Conservation (phyloP, 2,329 filamentous ascomycete species). For the Hymenotorrendiella dingleyae region DNA sequence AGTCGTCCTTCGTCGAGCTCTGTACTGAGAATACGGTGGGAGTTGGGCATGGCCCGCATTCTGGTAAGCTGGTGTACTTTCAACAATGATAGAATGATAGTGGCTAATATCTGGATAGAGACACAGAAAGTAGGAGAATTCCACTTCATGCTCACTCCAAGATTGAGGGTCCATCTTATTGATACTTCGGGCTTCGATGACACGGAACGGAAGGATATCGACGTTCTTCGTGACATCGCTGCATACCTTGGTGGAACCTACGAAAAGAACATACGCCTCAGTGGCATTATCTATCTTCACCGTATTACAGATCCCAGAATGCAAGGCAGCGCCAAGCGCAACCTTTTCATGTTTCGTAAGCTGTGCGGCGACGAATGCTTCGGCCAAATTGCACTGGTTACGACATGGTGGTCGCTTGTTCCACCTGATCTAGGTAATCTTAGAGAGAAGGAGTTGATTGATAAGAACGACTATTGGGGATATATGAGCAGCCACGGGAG, state of each 20-base stretch:
- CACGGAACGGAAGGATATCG: background rate
- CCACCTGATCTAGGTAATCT: background rate
- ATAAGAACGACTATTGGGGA: background rate
- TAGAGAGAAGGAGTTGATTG: background rate
- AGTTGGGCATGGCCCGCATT: too few relatives aligned
- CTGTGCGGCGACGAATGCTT: background rate
- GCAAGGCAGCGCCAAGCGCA: background rate
- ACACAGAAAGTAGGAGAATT: too few relatives aligned
- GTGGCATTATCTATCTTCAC: constrained; percentile 6
- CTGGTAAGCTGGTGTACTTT: too few relatives aligned
- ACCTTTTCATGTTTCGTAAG: background rate
- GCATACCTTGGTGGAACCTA: background rate
- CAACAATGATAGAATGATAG: too few relatives aligned
- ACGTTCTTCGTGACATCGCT: constrained; percentile 3
- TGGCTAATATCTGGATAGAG: too few relatives aligned
- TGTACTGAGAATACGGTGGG: too few relatives aligned
- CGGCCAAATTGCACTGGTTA: background rate
- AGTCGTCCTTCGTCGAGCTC: too few relatives aligned
- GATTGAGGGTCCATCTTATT: background rate
- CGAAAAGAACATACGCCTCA: background rate
- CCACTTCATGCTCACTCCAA: too few relatives aligned
- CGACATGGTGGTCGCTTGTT: background rate
- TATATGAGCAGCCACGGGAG: background rate
- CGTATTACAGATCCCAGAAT: constrained; percentile 1
- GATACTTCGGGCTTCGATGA: constrained; percentile 10